Evolutionary conservation across 805 yeast species (phyloP), one percentile per base, ranked within the genome.

Genomic region (Hanseniaspora lachancei): DNA sequence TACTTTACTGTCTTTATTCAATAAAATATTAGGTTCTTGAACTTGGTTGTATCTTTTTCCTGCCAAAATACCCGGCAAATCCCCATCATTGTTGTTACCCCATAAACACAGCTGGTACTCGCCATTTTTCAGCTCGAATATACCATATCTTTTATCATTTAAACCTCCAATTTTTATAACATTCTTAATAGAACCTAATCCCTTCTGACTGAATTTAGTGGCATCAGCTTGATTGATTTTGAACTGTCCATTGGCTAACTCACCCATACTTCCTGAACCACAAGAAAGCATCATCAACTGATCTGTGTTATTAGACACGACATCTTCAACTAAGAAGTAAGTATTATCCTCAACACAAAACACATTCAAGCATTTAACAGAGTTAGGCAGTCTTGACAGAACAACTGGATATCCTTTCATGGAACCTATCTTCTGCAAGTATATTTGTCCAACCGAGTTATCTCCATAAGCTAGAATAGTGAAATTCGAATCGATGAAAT

Each of bases 241-340:
- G 66, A 75, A 89, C 56, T 82, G 75, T 16, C 87, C 88, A 47
- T 78, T 77, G 24, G 97, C 98, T 55, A 89, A 72, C 68, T 88
- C 95, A 18, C 97, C 98, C 62, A 78, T 76, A 53, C 84, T 66
- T 5, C 97, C 96, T 63, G 81, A 81, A 21, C 98, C 98, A 72
- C 89, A 82, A 2, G 87, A 74, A 60, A 84, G 73, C 49, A 71
- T 69, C 29, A 71, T 41, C 52, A 62, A 61, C 36, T 64, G 63
- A 16, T 58, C 55, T 41, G 59, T 56, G n/a, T 57, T 58, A 27
- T 62, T 58, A 1, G 49, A 32, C 1, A 23, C 15, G 16, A 41
- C 44, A 29, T 66, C 66, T 13, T 64, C 65, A 49, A 75, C 67
- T 5, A 74, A 69, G 23, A 80, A 77, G 68, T 72, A 81, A 0